Evolutionary conservation across 192 early-diverging fungal species (phyloP), one percentile per base, ranked within the genome.

Genomic region (Linnemannia elongata): DNA sequence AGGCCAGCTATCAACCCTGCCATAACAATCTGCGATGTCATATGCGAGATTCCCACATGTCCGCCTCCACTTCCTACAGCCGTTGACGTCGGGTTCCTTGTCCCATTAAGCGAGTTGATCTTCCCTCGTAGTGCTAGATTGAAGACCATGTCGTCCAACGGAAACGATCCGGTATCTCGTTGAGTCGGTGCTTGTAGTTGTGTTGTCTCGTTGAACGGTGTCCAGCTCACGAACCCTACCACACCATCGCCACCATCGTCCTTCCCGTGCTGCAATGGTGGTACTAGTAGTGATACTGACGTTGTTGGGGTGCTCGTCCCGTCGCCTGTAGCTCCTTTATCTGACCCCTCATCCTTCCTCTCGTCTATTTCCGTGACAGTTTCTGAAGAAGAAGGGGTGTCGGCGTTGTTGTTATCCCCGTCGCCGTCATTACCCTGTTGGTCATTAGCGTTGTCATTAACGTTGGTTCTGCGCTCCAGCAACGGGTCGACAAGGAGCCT

Each of bases 11-110:
- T 44, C 39, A 73, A 27, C 10, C 42, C 42, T 41, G 44, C 72
- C 72, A 73, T 73, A 1, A 73, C 44, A 27, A 73, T 73, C 42
- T 73, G 72, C 4, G 72, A 73, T 3, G 72, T 73, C n/a, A 15
- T 45, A 13, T 45, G 72, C 12, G 41, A 1, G 9, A 73, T 39
- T n/a, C 39, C 36, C 1, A 12, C 3, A 30, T 41, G 42, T 0
- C 41, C 36, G 12, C 12, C 44, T 12, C 44, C 44, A 18, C 69
- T 36, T 38, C 69, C 69, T 38, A 2, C 66, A 35, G 22, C 24
- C 24, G 60, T 66, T 13, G 55, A 6, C 10, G 30, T 66, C n/a
- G 60, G 15, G 10, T 66, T 35, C 35, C 60, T 33, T 30, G n/a
- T 35, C 60, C 60, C 12, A 12, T 66, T 30, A 35, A 66, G 1